These are phyloP conservation scores for Craterostigma plantagineum DNA, from an alignment of 257 asterid species.

Conservation along the genomic window DNA sequence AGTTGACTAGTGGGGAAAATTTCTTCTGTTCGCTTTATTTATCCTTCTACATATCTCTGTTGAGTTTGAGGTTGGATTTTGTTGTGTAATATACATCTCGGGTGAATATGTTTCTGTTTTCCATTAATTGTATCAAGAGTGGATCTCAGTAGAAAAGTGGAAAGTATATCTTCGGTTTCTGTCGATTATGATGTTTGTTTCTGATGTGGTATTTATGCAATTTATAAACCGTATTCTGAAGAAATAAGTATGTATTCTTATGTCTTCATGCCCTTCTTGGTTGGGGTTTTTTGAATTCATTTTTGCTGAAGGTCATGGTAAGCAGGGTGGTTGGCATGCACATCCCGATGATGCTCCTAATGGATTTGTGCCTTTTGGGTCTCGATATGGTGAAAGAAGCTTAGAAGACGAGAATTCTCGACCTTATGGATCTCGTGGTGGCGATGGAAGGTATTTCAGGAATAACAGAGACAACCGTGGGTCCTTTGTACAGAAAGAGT, in stretches of 20 bases:
- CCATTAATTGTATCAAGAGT: too few species aligned
- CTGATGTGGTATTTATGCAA: neutral
- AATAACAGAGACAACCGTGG: slow-evolving; percentile 53
- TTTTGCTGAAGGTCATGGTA: slow-evolving; percentile 80
- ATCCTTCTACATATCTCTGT: neutral
- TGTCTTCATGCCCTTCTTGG: slow-evolving; percentile 11
- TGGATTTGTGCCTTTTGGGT: slow-evolving; percentile 40
- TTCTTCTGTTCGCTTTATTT: too few species aligned
- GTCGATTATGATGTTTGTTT: too few species aligned
- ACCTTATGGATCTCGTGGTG: slow-evolving; percentile 28
- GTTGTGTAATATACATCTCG: neutral
- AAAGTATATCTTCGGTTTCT: neutral
- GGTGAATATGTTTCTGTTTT: too few species aligned
- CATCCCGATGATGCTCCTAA: slow-evolving; percentile 55
- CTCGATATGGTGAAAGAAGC: slow-evolving; percentile 56
- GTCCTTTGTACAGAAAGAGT: slow-evolving; percentile 53
- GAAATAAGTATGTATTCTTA: slow-evolving; percentile 8
- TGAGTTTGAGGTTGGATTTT: too few species aligned
- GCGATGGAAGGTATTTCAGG: slow-evolving; percentile 43
- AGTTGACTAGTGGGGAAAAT: too few species aligned
- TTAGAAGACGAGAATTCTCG: slow-evolving; percentile 49
- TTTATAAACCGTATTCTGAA: too few species aligned
- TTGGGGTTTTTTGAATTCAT: slow-evolving; percentile 16
- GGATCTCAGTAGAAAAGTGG: too few species aligned
- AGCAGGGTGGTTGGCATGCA: slow-evolving; percentile 79